These are phyloP conservation scores for Mycothermus thermophilus DNA, from an alignment of 495 filamentous ascomycete genomes.

Conservation along the genomic window DNA sequence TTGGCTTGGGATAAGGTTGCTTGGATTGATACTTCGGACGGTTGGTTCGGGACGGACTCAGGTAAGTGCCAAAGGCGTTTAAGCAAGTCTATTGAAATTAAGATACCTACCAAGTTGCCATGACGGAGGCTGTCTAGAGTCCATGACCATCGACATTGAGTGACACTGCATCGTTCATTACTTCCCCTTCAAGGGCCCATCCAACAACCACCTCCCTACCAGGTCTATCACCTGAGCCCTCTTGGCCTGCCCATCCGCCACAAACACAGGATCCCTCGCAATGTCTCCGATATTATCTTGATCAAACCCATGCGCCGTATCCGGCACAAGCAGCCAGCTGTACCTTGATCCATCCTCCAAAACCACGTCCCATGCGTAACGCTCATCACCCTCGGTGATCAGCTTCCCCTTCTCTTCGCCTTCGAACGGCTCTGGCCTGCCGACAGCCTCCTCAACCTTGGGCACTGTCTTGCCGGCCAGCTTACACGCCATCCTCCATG, in stretches of 20 bases:
- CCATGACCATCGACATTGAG: too few relatives aligned
- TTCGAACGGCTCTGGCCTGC: slow-evolving; percentile 7
- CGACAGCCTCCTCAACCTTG: slow-evolving; percentile 4
- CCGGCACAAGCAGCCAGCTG: slow-evolving; percentile 27
- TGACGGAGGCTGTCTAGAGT: too few relatives aligned
- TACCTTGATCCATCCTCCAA: slow-evolving; percentile 15
- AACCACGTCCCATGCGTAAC: slow-evolving; percentile 22
- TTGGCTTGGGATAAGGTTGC: too few relatives aligned
- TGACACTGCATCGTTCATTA: too few relatives aligned
- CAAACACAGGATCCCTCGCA: slow-evolving; percentile 5
- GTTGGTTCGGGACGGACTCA: too few relatives aligned
- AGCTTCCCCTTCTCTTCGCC: slow-evolving; percentile 12
- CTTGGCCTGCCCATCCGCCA: slow-evolving; percentile 22
- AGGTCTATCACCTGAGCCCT: slow-evolving; percentile 18
- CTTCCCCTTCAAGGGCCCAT: slow-evolving; percentile 6
- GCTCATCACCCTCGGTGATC: slow-evolving; percentile 19
- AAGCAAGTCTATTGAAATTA: too few relatives aligned
- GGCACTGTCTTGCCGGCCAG: slow-evolving; percentile 16
- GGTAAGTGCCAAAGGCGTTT: too few relatives aligned
- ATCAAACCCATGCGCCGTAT: slow-evolving; percentile 29
- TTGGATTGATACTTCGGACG: too few relatives aligned
- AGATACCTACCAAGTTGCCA: too few relatives aligned
- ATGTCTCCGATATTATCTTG: slow-evolving; percentile 7
- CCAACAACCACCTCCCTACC: slow-evolving; percentile 23
- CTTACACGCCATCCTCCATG: slow-evolving; percentile 23